Conservation (phyloP, 305 asterid genomes). For the Fraxinus baroniana region DNA sequence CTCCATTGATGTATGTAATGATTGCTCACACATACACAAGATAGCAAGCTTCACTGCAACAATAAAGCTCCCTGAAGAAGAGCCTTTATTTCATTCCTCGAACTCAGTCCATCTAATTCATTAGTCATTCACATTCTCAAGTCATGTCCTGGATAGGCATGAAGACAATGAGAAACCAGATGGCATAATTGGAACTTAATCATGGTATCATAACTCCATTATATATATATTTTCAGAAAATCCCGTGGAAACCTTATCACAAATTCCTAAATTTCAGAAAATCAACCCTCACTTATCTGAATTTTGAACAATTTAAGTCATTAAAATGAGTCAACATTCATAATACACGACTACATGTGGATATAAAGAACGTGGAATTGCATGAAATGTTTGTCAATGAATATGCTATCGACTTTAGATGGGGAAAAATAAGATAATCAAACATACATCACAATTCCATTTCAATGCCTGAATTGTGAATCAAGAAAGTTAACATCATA, state of each 20-base stretch:
- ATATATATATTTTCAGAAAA: neutral
- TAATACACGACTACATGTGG: neutral
- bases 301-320: constrained; percentile 1
- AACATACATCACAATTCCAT: neutral
- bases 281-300: neutral
- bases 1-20: neutral
- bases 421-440: neutral
- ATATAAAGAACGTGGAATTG: neutral
- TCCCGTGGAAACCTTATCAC: neutral
- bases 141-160: neutral
- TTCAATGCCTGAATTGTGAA: neutral
- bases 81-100: neutral
- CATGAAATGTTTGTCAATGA: neutral
- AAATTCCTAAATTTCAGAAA: neutral
- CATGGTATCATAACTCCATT: neutral
- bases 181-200: neutral
- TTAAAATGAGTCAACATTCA: constrained; percentile 7
- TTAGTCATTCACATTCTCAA: neutral
- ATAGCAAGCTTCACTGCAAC: neutral
- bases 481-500: neutral
- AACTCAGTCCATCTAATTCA: neutral
- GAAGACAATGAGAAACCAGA: neutral
- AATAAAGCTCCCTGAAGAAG: neutral
- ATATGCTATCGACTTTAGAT: neutral
- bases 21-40: neutral